Evolutionary conservation across 805 yeast species (phyloP).

Genomic region (Torulaspora franciscae): DNA sequence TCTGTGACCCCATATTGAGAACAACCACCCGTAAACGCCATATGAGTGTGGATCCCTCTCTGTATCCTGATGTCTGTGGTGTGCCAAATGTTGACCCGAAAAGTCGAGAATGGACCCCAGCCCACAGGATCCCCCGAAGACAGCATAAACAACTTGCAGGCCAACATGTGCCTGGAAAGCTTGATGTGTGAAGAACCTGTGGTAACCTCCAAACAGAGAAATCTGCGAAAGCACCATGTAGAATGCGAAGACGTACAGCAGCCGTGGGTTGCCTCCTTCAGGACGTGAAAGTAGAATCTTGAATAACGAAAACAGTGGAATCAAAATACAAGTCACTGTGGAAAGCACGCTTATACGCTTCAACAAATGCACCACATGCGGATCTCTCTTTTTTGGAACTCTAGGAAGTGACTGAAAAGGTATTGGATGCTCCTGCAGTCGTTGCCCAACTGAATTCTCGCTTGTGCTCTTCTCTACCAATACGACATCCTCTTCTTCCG

Average conservation of each 20-base stretch:
- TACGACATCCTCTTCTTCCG: conserved; percentile 6
- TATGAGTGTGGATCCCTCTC: conserved; percentile 79
- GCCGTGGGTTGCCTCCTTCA: conserved; percentile 9
- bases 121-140: conserved; percentile 28
- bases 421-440: not conserved
- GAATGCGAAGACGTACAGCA: conserved; percentile 14
- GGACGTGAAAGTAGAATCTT: conserved; percentile 21
- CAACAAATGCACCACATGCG: conserved; percentile 25
- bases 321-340: conserved; percentile 21
- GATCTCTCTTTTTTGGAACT: conserved; percentile 19
- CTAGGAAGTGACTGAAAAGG: conserved; percentile 3
- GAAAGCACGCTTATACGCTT: conserved; percentile 26
- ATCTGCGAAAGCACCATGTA: conserved; percentile 19
- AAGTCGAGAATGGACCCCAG: conserved; percentile 27
- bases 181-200: conserved; percentile 27
- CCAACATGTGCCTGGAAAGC: conserved; percentile 22
- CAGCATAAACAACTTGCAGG: conserved; percentile 18
- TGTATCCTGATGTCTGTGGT: conserved; percentile 84
- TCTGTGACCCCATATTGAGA: conserved; percentile 89
- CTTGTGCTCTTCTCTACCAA: not conserved
- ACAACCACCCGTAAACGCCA: conserved; percentile 71
- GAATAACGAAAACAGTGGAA: conserved; percentile 25
- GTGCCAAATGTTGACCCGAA: conserved; percentile 62
- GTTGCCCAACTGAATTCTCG: not conserved
- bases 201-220: conserved; percentile 28